Conservation (phyloP, 345 rosid species). For the Acer saccharum region DNA sequence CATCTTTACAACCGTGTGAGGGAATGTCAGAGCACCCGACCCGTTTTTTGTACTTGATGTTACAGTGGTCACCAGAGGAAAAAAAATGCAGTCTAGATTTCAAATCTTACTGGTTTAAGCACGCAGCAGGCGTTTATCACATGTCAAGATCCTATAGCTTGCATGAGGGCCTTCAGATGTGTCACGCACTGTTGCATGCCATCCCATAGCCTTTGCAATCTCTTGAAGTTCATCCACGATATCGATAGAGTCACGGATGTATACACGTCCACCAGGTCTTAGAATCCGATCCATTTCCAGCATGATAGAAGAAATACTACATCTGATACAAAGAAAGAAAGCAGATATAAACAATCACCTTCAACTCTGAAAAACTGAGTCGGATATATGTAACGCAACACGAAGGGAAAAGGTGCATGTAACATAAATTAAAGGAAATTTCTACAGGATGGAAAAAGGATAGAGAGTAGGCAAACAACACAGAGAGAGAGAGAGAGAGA, state of each 20-base stretch:
- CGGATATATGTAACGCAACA: too few relatives aligned
- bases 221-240: conserved; percentile 83
- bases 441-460: not conserved
- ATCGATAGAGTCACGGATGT: conserved; percentile 73
- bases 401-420: too few relatives aligned
- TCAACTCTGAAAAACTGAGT: not conserved
- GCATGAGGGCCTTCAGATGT: conserved; percentile 98
- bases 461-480: not conserved
- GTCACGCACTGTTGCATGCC: conserved; percentile 62
- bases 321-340: conserved; percentile 44
- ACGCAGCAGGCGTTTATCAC: conserved; percentile 64
- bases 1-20: not conserved
- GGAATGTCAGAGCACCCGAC: not conserved
- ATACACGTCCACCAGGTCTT: conserved; percentile 92
- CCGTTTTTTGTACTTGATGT: conserved; percentile 6
- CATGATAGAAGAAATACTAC: conserved; percentile 87
- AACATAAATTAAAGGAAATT: too few relatives aligned
- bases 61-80: conserved; percentile 5
- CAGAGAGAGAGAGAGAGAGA: not conserved
- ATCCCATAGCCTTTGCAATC: conserved; percentile 80
- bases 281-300: conserved; percentile 97
- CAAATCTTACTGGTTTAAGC: conserved; percentile 27
- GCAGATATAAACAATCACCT: not conserved
- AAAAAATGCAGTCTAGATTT: not conserved
- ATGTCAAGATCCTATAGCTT: conserved; percentile 75